Base-by-base conservation (phyloP, 495 filamentous ascomycete species). In the Neohortaea acidophila region DNA sequence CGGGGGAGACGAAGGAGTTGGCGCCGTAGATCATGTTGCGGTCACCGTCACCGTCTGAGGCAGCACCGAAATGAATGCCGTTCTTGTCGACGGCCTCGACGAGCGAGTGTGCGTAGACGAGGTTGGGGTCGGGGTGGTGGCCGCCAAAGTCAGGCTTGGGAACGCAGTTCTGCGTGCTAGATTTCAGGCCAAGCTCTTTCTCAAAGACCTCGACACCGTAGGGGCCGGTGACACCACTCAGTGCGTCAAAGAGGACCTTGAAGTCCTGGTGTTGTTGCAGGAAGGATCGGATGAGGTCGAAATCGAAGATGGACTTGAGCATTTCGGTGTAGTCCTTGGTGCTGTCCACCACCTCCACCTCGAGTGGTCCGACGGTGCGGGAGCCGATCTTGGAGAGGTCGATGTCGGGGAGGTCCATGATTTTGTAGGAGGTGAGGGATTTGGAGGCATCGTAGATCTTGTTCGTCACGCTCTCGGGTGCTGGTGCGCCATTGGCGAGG, bases 1-100 rank as follows among this genome's bases (percentile, higher is more conserved):
- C 89, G 10, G 89, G 89, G 5, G 91, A 96, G 39, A 97, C 89
- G 53, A 97, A 97, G 27, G 75, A 77, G 53, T 89, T 84, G 48
- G 86, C 87, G 41, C 89, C 89, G 59, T 97, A 97, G 54, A 97
- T 96, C 89, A 97, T 97, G 71, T 97, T 97, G 41, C 89, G 82
- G 65, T 97, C 89, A 50, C 89, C 89, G 51, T 97, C 89, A 47
- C 89, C 89, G 49, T 97, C 89, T 51, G 79, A 86, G 25, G 89
- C 89, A 28, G 89, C 89, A 50, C 89, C 89, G 56, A 97, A 96
- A 51, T 89, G 91, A 48, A 97, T 83, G 23, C 72, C 69, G 49
- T 84, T 75, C 64, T 84, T 81, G 62, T 97, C 80, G 14, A 97
- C 89, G 30, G 74, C 82, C 54, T 89, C 84, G 36, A 97, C 89